A percentile compares a stretch with the other conserved stretches of the same genome.
These are phyloP conservation scores for Vinca major DNA, from an alignment of 305 asterid species.

Conservation along the genomic window DNA sequence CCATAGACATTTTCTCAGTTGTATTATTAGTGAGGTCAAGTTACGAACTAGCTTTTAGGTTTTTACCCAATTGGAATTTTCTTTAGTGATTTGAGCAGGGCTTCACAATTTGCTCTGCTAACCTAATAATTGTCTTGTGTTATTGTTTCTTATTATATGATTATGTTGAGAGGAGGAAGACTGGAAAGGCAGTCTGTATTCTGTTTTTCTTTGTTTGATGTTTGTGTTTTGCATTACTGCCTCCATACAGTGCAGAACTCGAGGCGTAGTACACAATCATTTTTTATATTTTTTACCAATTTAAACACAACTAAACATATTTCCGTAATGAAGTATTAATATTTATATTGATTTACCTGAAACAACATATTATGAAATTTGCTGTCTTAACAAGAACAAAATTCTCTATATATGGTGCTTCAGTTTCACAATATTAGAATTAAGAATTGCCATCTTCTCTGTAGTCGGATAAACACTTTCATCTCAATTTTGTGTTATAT, in stretches of 20 bases:
- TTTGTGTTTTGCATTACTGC: too few species aligned
- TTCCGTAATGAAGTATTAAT: background rate
- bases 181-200: too few species aligned
- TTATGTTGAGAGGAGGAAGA: too few species aligned
- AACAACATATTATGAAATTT: background rate
- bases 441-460: background rate
- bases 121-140: slow-evolving; percentile 5
- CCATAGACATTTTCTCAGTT: slow-evolving; percentile 3
- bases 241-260: too few species aligned
- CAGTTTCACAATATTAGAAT: background rate
- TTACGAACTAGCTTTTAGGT: slow-evolving; percentile 1
- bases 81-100: slow-evolving; percentile 10
- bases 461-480: background rate
- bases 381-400: background rate
- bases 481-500: background rate
- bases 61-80: background rate
- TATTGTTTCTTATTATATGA: background rate
- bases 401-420: background rate
- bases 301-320: background rate
- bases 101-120: background rate
- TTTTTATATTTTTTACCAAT: too few species aligned
- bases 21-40: slow-evolving; percentile 8
- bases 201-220: too few species aligned
- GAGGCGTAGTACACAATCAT: too few species aligned
- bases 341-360: too few species aligned